A percentile compares a stretch with the other conserved stretches of the same genome.
phyloP scores from a whole-genome alignment of 2,329 filamentous ascomycete genomes.

The Scedosporium aurantiacum region DNA sequence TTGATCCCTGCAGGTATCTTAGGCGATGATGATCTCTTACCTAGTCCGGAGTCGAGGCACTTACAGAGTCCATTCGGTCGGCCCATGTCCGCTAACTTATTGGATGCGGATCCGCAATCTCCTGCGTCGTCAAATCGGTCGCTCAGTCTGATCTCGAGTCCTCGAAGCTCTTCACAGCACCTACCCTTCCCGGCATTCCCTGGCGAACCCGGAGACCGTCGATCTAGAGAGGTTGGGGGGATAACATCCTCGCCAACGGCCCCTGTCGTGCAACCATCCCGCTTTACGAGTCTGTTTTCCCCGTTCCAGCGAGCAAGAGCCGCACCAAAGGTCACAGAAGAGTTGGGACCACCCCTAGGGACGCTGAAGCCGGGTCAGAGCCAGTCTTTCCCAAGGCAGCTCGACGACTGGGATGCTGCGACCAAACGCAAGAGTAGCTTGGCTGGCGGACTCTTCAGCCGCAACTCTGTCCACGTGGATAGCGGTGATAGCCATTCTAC shows the following conservation, averaged over 20 bases:
- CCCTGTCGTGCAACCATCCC: conserved; percentile 16
- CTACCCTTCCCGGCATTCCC: conserved; percentile 35
- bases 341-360: conserved; percentile 55
- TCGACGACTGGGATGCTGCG: conserved; percentile 42
- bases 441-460: conserved; percentile 46
- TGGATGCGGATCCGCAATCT: conserved; percentile 39
- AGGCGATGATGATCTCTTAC: conserved; percentile 54
- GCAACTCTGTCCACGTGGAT: conserved; percentile 39
- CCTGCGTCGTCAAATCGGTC: conserved; percentile 49
- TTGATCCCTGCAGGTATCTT: conserved; percentile 59
- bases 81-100: conserved; percentile 12
- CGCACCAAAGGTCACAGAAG: conserved; percentile 47
- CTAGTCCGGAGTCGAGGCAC: conserved; percentile 21
- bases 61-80: conserved; percentile 18
- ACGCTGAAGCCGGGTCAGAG: conserved; percentile 62
- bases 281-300: conserved; percentile 44
- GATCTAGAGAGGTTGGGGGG: conserved; percentile 14
- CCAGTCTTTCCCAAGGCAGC: conserved; percentile 60
- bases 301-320: conserved; percentile 46
- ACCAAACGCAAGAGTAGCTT: conserved; percentile 49
- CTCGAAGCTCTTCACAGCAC: conserved; percentile 48
- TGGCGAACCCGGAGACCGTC: conserved; percentile 9
- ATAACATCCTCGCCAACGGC: conserved; percentile 29
- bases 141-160: conserved; percentile 48
- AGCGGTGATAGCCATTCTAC: conserved; percentile 20